These are phyloP conservation scores for Solanum virginianum DNA, from an alignment of 257 asterid species.

Conservation along the genomic window DNA sequence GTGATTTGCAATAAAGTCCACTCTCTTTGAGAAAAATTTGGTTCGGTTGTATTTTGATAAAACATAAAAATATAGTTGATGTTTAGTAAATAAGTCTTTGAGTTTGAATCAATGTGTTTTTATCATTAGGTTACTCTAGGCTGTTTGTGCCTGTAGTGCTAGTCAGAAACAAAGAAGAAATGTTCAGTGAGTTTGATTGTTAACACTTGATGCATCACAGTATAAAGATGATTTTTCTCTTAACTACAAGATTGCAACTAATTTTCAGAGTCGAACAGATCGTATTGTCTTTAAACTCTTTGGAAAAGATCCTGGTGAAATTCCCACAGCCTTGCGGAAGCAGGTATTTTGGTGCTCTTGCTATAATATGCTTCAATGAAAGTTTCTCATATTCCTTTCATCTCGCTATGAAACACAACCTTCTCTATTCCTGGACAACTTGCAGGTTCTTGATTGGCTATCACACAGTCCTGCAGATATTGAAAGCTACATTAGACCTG, in stretches of 20 bases:
- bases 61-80: not conserved
- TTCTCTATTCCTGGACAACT: not conserved
- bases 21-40: not conserved
- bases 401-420: not conserved
- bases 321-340: conserved; percentile 61
- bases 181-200: not conserved
- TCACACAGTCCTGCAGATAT: conserved; percentile 82
- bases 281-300: conserved; percentile 77
- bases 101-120: not conserved
- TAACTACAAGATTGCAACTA: not conserved
- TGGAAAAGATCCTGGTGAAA: conserved; percentile 91
- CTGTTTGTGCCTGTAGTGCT: not conserved
- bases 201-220: not conserved
- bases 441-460: conserved; percentile 81
- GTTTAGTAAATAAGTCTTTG: not conserved
- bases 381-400: not conserved
- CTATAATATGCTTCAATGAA: not conserved
- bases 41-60: not conserved
- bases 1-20: not conserved
- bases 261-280: conserved; percentile 73
- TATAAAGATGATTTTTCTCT: not conserved
- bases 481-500: conserved; percentile 95
- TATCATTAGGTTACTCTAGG: not conserved
- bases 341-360: conserved; percentile 34
- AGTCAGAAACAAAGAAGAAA: not conserved